Evolutionary conservation across 106 monocot species (phyloP), one percentile per base, ranked within the genome.

Genomic region (Narthecium ossifragum): DNA sequence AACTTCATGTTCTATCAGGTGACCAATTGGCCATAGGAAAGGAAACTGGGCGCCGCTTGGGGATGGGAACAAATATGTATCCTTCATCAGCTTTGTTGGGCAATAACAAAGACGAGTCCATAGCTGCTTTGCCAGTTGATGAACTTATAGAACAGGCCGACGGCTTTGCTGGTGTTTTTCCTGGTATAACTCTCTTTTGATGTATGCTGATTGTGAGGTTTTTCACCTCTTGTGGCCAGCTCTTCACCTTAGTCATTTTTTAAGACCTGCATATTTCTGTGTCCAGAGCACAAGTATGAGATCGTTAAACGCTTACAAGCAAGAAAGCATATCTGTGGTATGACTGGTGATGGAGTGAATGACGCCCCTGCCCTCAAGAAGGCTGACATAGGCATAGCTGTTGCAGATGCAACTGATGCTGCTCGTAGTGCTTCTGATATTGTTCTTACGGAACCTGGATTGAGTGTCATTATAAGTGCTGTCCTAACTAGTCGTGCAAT

Each of bases 41-140:
- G 66, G 93, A 93, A 80, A 93, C 93, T 31, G 93, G 88, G 4
- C 81, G 88, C 3, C 81, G 93, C 21, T 63, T 93, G 57, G 93
- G 93, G 23, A 93, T 93, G 93, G 93, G 93, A 36, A 93, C 88
- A 52, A 93, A 93, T 49, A 93, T 93, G 93, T 88, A 93, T 53
- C 93, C 93, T 8, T 85, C 93, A 23, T 88, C 88, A 63, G 82
- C 93, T 65, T 74, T 93, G 45, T 65, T 93, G 32, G 93, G 88
- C 15, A 73, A 93, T 6, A 55, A 61, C 53, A 93, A 88, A 69
- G 84, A 84, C 61, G 88, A 93, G 37, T 86, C 92, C 11, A 82
- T 85, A 59, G 84, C 70, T 47, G 73, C 84, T 65, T 76, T 93
- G 59, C 93, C 93, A 9, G 50, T 93, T 72, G 93, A 93, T 77